These are phyloP conservation scores for Tanacetum coccineum DNA, from an alignment of 129 eudicot genomes.

Conservation along the genomic window DNA sequence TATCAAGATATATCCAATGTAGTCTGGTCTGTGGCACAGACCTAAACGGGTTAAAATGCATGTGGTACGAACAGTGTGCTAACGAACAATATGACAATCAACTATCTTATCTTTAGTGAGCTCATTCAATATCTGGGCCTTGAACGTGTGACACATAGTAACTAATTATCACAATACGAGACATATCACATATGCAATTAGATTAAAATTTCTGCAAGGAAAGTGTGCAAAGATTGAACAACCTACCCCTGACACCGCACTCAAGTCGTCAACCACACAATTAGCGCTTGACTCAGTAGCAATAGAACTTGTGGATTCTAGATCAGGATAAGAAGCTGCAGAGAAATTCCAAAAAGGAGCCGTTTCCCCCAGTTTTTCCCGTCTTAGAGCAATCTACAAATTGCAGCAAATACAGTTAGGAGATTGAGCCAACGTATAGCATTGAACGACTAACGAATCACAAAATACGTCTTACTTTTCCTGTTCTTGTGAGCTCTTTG, in stretches of 20 bases:
- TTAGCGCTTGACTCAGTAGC: constrained; percentile 13
- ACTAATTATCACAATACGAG: too few species aligned
- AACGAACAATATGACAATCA: too few species aligned
- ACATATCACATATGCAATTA: constrained; percentile 6
- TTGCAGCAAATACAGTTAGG: constrained; percentile 21
- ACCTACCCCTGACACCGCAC: constrained; percentile 35
- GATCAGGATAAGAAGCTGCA: constrained; percentile 98
- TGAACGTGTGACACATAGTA: too few species aligned
- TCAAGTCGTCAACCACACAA: constrained; percentile 16
- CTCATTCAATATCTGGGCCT: too few species aligned
- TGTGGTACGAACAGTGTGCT: too few species aligned
- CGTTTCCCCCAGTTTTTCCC: constrained; percentile 86
- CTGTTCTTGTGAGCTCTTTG: constrained; percentile 86
- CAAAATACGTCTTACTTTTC: constrained; percentile 53
- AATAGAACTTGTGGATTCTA: constrained; percentile 38
- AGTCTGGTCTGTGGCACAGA: too few species aligned
- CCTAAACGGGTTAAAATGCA: too few species aligned
- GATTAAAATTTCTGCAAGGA: not conserved
- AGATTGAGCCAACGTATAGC: not conserved
- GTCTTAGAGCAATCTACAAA: constrained; percentile 72
- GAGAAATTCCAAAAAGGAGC: constrained; percentile 95
- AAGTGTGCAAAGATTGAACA: constrained; percentile 4
- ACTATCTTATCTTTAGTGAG: too few species aligned
- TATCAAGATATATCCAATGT: too few species aligned
- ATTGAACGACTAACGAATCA: not conserved